Conservation (phyloP, 192 early-diverging fungal species). For the Mortierella hygrophila region DNA sequence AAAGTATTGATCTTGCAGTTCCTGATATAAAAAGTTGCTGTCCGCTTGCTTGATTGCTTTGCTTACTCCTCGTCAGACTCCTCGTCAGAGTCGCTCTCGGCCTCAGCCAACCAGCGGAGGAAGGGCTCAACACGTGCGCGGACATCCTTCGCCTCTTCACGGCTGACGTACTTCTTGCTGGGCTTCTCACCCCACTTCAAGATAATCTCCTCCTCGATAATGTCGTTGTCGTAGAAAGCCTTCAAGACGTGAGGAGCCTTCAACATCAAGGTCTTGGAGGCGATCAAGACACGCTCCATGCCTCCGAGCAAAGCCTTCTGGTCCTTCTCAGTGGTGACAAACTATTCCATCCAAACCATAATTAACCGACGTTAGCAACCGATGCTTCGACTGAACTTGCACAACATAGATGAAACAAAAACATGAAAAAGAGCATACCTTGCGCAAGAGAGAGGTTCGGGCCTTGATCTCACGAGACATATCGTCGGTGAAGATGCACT, state of each 20-base stretch:
- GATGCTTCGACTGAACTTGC: not conserved
- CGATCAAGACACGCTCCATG: constrained; percentile 81
- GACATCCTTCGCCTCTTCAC: constrained; percentile 84
- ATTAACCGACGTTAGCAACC: not conserved
- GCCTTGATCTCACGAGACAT: constrained; percentile 78
- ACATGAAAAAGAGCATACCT: constrained; percentile 38
- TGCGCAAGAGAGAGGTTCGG: constrained; percentile 75
- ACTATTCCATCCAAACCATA: constrained; percentile 52
- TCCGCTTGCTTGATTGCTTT: not conserved
- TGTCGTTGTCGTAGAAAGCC: constrained; percentile 91
- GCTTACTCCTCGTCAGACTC: constrained; percentile 58
- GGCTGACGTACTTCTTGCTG: constrained; percentile 81
- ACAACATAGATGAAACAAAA: not conserved
- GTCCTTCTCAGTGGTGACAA: constrained; percentile 84
- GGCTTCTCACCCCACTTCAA: constrained; percentile 92
- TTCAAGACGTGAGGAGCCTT: constrained; percentile 87
- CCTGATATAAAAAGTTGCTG: not conserved
- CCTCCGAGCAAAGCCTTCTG: constrained; percentile 93
- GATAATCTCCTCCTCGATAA: constrained; percentile 93
- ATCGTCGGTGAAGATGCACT: constrained; percentile 82
- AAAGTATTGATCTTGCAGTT: not conserved
- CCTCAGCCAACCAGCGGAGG: constrained; percentile 90
- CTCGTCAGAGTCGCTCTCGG: constrained; percentile 81
- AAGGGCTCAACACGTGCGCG: constrained; percentile 90
- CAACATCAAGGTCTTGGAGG: constrained; percentile 65